Conservation (phyloP, 768 basidiomycete genomes). For the Mycena kentingensis region DNA sequence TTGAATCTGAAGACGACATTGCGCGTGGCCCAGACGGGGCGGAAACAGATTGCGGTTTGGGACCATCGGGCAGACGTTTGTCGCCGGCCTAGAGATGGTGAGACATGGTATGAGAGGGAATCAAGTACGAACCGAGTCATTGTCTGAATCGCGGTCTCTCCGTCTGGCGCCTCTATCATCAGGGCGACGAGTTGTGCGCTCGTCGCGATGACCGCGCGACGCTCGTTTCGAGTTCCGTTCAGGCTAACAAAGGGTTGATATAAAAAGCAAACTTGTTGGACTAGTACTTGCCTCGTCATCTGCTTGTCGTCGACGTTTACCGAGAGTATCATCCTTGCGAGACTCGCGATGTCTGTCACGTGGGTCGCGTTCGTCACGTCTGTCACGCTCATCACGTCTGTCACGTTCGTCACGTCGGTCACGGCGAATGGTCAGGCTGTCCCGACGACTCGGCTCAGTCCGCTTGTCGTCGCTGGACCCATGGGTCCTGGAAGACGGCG, state of each 20-base stretch:
- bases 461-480: conserved; percentile 65
- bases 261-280: conserved; percentile 2
- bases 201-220: conserved; percentile 79
- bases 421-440: conserved; percentile 53
- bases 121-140: conserved; percentile 54
- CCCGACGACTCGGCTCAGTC: conserved; percentile 47
- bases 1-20: conserved; percentile 57
- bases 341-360: conserved; percentile 55
- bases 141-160: conserved; percentile 65
- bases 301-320: conserved; percentile 66
- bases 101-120: neutral
- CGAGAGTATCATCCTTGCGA: conserved; percentile 69
- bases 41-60: conserved; percentile 53
- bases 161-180: conserved; percentile 73
- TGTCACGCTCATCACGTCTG: conserved; percentile 48
- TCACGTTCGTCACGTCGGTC: conserved; percentile 50
- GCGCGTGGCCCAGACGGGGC: conserved; percentile 74
- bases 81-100: conserved; percentile 43
- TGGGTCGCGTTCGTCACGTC: conserved; percentile 41
- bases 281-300: conserved; percentile 75
- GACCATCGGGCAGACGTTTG: conserved; percentile 58
- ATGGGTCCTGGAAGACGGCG: conserved; percentile 67
- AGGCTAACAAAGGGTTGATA: conserved; percentile 43
- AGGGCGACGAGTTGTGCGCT: conserved; percentile 63
- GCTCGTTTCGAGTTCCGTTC: conserved; percentile 81